A percentile compares a stretch with the other conserved stretches of the same genome.
These are phyloP conservation scores for Aspergillus brasiliensis DNA, from an alignment of 2,329 filamentous ascomycete species.

Conservation along the genomic window DNA sequence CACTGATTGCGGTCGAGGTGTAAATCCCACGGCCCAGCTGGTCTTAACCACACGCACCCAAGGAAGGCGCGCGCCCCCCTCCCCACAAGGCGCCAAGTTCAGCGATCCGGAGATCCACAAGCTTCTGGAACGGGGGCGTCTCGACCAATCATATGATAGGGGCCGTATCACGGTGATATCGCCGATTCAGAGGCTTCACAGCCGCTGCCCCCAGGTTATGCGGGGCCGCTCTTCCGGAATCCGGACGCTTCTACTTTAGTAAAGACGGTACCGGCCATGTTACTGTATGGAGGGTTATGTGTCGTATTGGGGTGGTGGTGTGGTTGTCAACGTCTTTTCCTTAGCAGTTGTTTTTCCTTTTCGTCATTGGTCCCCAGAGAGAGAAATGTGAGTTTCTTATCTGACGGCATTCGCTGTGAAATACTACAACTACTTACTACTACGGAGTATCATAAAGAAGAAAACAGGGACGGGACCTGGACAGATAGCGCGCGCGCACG, in stretches of 20 bases:
- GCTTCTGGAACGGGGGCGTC: slow-evolving; percentile 25
- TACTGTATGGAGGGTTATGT: background rate
- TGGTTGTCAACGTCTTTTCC: background rate
- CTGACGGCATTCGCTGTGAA: background rate
- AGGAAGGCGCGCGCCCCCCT: background rate
- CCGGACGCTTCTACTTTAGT: slow-evolving; percentile 14
- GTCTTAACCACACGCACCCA: slow-evolving; percentile 17
- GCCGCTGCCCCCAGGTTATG: slow-evolving; percentile 23
- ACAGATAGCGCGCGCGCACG: background rate
- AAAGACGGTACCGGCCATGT: slow-evolving; percentile 1
- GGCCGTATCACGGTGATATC: slow-evolving; percentile 24
- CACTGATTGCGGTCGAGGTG: slow-evolving; percentile 3
- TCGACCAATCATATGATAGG: slow-evolving; percentile 15
- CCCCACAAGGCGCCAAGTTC: slow-evolving; percentile 26
- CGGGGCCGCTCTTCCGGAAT: slow-evolving; percentile 26
- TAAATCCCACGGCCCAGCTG: slow-evolving; percentile 12
- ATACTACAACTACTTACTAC: background rate
- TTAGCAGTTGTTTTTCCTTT: background rate
- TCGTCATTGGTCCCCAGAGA: no score
- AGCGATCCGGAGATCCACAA: slow-evolving; percentile 26
- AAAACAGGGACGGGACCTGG: background rate
- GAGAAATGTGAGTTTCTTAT: background rate
- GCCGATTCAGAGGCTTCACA: slow-evolving; percentile 19
- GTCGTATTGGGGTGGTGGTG: background rate
- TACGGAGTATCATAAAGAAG: background rate